phyloP scores from a whole-genome alignment of 192 early-diverging fungal species.

The Umbelopsis sp. region DNA sequence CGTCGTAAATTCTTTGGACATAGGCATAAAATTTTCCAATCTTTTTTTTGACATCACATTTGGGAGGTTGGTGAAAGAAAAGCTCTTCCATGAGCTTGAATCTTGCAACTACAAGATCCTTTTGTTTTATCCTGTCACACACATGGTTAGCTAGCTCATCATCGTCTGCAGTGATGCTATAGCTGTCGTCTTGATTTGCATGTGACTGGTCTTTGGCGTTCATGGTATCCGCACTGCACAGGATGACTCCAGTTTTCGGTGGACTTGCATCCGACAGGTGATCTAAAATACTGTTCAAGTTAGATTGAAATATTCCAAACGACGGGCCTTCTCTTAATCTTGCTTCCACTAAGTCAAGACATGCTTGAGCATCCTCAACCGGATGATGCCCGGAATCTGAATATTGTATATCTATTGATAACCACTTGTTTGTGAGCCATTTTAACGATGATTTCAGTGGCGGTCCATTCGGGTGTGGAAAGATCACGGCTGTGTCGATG shows the following conservation, averaged over 20 bases:
- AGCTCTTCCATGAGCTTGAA: not conserved
- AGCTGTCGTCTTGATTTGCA: not conserved
- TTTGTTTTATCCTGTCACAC: not conserved
- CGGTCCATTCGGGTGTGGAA: slow-evolving; percentile 52
- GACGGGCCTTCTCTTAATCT: slow-evolving; percentile 44
- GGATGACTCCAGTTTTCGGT: not conserved
- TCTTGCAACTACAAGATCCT: not conserved
- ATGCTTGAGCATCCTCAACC: slow-evolving; percentile 66
- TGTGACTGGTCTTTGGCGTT: not conserved
- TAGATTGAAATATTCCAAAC: slow-evolving; percentile 34
- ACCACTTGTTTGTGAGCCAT: slow-evolving; percentile 49
- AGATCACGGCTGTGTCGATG: slow-evolving; percentile 66
- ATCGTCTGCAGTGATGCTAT: not conserved
- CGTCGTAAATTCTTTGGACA: not conserved
- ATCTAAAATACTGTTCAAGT: not conserved
- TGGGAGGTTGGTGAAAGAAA: not conserved
- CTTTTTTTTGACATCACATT: not conserved
- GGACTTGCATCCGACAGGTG: not conserved
- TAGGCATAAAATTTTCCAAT: not conserved
- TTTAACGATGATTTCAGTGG: slow-evolving; percentile 56
- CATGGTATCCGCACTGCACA: not conserved
- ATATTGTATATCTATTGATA: slow-evolving; percentile 58
- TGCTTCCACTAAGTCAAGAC: slow-evolving; percentile 60
- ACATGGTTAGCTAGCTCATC: not conserved
- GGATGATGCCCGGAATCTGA: slow-evolving; percentile 61